Conservation (phyloP, 2,329 filamentous ascomycete genomes). For the Daldinia sp. region DNA sequence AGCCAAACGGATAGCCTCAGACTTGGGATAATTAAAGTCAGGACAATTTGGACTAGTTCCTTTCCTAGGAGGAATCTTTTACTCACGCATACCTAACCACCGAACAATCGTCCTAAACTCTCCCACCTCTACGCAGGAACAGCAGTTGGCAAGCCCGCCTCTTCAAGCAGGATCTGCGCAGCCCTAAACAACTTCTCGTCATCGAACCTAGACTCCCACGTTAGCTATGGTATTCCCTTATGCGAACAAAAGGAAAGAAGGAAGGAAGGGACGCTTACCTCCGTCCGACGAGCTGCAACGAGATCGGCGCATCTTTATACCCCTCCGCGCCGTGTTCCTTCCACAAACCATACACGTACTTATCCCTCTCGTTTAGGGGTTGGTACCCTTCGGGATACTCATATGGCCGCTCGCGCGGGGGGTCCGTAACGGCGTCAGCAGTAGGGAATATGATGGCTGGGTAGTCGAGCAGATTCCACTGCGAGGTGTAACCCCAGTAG, state of each 20-base stretch:
- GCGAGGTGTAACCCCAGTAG: slow-evolving; percentile 74
- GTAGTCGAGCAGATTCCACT: slow-evolving; percentile 79
- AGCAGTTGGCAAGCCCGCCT: slow-evolving; percentile 49
- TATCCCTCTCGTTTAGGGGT: slow-evolving; percentile 41
- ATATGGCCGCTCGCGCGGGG: slow-evolving; percentile 23
- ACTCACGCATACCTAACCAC: too few relatives aligned
- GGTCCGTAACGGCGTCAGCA: slow-evolving; percentile 22
- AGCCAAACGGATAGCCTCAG: too few relatives aligned
- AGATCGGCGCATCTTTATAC: slow-evolving; percentile 56
- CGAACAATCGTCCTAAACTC: background rate
- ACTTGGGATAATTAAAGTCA: too few relatives aligned
- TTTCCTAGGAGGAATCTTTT: too few relatives aligned
- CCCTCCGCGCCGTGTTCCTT: slow-evolving; percentile 52
- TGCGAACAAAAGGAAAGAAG: background rate
- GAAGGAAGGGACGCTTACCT: slow-evolving; percentile 32
- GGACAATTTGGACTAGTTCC: too few relatives aligned
- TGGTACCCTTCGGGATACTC: slow-evolving; percentile 42
- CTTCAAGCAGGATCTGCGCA: slow-evolving; percentile 51
- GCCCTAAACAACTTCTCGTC: slow-evolving; percentile 55
- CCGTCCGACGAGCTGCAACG: slow-evolving; percentile 55
- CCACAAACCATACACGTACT: slow-evolving; percentile 51
- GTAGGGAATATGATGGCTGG: slow-evolving; percentile 72
- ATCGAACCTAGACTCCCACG: slow-evolving; percentile 47
- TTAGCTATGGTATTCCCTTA: background rate
- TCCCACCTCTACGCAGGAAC: slow-evolving; percentile 21